Evolutionary conservation across 2,329 filamentous ascomycete species (phyloP), one percentile per base, ranked within the genome.

Genomic region (Colletotrichum costaricense): DNA sequence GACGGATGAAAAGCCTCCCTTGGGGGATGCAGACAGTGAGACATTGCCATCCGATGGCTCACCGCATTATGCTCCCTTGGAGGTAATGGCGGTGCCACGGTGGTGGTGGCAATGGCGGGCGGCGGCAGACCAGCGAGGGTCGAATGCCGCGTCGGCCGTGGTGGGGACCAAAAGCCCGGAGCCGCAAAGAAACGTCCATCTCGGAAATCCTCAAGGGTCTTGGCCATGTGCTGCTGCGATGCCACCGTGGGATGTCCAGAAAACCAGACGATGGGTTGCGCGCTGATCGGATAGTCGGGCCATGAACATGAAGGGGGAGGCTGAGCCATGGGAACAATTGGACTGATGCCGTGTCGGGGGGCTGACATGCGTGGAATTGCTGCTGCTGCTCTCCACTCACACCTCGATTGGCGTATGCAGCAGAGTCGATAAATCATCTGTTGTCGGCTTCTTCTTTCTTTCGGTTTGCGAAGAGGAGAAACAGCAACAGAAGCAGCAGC

Each of bases 1-100:
- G 70, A 38, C 22, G 60, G 49, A 22, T 4, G 56, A 33, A 38
- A 24, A 52, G 58, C 55, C 60, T 64, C 67, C 67, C 67, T 60
- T 60, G 56, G 38, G 30, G 49, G 59, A 63, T 54, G 58, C 65
- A 69, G 42, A 22, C 33, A 57, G 56, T 73, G 62, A 73, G 71
- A 73, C 67, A 73, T 38, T 49, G 46, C 33, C 46, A 30, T 62
- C 67, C n/a, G n/a, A 28, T 42, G 59, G 46, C 71, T 70, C 71
- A 73, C 71, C 71, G 71, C 67, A 71, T 70, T 22, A 62, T 49
- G 24, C 30, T 42, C 59, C 46, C 42, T 60, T 56, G 59, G 52
- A 55, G 26, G 54, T 54, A 55, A 38, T 58, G 60, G 66, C 58
- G 55, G 33, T 35, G 33, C 33, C 33, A 35, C 33, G 33, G 58